These are phyloP conservation scores for Scedosporium minutisporum DNA, from an alignment of 2,329 filamentous ascomycete species.

Conservation along the genomic window DNA sequence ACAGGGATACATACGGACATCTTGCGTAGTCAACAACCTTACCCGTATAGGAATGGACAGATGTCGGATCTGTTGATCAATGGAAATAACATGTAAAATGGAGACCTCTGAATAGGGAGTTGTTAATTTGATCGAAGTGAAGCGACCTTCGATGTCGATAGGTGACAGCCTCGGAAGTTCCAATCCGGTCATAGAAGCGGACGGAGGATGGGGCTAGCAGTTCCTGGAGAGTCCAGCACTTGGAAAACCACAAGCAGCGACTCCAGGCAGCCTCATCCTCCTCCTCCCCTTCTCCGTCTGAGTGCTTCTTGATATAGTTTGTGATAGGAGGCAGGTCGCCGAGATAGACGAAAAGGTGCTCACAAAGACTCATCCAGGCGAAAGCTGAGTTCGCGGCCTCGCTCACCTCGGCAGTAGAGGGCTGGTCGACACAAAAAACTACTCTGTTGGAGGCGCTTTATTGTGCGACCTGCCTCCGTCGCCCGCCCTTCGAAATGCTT, in stretches of 20 bases:
- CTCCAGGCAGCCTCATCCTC: neutral
- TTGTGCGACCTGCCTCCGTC: too few species aligned
- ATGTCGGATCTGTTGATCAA: too few species aligned
- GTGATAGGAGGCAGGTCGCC: conserved; percentile 12
- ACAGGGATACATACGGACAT: too few species aligned
- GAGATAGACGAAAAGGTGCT: conserved; percentile 14
- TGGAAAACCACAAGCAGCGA: conserved; percentile 14
- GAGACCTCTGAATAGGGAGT: too few species aligned
- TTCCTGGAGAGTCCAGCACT: conserved; percentile 21
- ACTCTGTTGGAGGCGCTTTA: too few species aligned
- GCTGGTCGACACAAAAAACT: conserved; percentile 21
- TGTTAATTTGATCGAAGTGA: too few species aligned
- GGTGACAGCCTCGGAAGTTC: conserved; percentile 17
- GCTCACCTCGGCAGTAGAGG: conserved; percentile 15
- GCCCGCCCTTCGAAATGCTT: too few species aligned
- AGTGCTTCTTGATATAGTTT: neutral
- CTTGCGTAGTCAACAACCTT: too few species aligned
- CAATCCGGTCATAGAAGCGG: conserved; percentile 19
- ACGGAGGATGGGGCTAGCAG: conserved; percentile 18
- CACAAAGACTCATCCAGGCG: conserved; percentile 12
- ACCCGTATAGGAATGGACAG: too few species aligned
- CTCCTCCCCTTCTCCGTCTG: neutral
- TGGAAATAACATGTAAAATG: too few species aligned
- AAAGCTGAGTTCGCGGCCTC: conserved; percentile 18
- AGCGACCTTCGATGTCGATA: too few species aligned